Percentiles rank a stretch among this genome's conserved stretches.
Evolutionary conservation across 2,329 filamentous ascomycete species (phyloP).

Genomic region (Rasamsonia emersonii): DNA sequence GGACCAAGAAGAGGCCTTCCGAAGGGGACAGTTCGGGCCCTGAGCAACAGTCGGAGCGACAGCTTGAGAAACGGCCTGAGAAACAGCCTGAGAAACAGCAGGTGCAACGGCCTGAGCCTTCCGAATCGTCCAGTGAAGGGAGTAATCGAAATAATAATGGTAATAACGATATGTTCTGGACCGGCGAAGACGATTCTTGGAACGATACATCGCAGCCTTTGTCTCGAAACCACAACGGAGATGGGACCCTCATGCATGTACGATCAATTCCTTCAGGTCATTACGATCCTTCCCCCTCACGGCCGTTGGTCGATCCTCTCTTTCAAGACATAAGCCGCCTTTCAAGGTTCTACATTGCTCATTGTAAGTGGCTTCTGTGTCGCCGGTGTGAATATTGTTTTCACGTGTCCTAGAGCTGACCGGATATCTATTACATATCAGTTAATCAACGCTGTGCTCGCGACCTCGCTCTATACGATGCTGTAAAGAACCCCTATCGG

Average conservation of each 20-base stretch:
- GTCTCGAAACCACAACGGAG: background rate
- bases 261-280: slow-evolving; percentile 4
- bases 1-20: background rate
- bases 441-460: slow-evolving; percentile 32
- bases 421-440: slow-evolving; percentile 9
- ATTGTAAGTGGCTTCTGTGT: slow-evolving; percentile 25
- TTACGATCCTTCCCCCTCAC: slow-evolving; percentile 28
- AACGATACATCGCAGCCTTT: too few relatives aligned
- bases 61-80: too few relatives aligned
- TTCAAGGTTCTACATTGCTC: slow-evolving; percentile 39
- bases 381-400: background rate
- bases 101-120: too few relatives aligned
- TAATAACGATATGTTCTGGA: too few relatives aligned
- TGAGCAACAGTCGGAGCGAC: too few relatives aligned
- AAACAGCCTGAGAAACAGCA: too few relatives aligned
- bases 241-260: slow-evolving; percentile 11
- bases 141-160: too few relatives aligned
- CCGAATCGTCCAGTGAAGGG: too few relatives aligned
- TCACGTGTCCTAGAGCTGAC: slow-evolving; percentile 18
- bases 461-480: slow-evolving; percentile 41
- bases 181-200: too few relatives aligned
- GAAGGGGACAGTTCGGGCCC: background rate
- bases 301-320: slow-evolving; percentile 38
- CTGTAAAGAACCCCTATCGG: slow-evolving; percentile 40
- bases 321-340: slow-evolving; percentile 37